phyloP scores from a whole-genome alignment of 1,284 basidiomycete genomes.

The Microbotryum violaceum region DNA sequence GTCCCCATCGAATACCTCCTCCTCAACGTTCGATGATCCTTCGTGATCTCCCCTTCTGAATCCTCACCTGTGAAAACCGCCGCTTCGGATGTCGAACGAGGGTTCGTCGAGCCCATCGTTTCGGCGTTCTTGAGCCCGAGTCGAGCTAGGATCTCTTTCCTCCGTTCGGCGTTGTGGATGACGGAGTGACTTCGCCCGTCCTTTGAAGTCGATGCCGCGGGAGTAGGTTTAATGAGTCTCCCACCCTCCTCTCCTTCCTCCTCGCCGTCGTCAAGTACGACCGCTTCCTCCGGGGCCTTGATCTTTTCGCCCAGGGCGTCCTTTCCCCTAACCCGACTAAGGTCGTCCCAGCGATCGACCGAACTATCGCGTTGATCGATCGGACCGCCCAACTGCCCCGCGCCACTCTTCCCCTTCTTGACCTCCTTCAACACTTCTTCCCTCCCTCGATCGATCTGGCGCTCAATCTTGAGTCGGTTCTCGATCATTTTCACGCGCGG shows the following conservation, averaged over 20 bases:
- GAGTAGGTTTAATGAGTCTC: not conserved
- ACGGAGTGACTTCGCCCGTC: not conserved
- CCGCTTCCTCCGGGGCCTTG: not conserved
- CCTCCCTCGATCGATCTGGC: slow-evolving; percentile 72
- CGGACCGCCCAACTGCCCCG: not conserved
- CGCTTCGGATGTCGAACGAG: not conserved
- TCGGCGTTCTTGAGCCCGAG: slow-evolving; percentile 10
- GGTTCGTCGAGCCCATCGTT: not conserved
- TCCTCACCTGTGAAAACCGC: not conserved
- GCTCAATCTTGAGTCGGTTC: slow-evolving; percentile 68
- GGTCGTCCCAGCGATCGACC: not conserved
- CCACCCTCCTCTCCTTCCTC: not conserved
- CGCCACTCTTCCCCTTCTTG: too few species aligned
- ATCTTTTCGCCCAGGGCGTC: not conserved
- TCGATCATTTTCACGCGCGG: slow-evolving; percentile 91
- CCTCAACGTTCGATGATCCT: not conserved
- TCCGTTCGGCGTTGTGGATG: slow-evolving; percentile 2
- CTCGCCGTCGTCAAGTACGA: not conserved
- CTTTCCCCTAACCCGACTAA: not conserved
- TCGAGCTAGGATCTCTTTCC: slow-evolving; percentile 13
- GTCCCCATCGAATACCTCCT: slow-evolving; percentile 5
- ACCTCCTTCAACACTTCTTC: slow-evolving; percentile 43
- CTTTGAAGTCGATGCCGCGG: not conserved
- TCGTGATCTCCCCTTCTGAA: not conserved
- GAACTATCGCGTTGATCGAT: not conserved